A percentile compares a stretch with the other conserved stretches of the same genome.
Conservation (phyloP, 139 green algal genomes). For the Picochlorum sp. region DNA sequence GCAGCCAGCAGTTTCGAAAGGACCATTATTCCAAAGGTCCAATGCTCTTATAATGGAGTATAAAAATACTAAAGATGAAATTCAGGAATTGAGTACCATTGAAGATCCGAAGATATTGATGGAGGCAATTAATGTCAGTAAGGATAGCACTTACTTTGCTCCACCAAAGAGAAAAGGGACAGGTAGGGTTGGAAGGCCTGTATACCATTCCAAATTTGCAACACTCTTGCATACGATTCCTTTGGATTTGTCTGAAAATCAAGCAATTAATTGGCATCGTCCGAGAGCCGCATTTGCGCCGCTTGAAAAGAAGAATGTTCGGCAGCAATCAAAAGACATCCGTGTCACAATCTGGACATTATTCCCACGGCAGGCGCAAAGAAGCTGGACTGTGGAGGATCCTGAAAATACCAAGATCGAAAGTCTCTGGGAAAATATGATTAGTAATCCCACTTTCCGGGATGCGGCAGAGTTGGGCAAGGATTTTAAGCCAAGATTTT, state of each 20-base stretch:
- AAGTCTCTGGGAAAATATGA: neutral
- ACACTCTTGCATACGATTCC: slow-evolving; percentile 14
- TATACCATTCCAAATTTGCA: slow-evolving; percentile 14
- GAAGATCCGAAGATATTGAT: slow-evolving; percentile 9
- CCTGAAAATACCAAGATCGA: neutral
- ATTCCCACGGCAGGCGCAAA: neutral
- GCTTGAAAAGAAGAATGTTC: neutral
- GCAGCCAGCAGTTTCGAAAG: neutral
- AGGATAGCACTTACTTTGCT: slow-evolving; percentile 12
- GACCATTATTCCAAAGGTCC: neutral
- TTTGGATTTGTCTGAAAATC: neutral
- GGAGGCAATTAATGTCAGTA: slow-evolving; percentile 15
- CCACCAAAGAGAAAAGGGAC: slow-evolving; percentile 2
- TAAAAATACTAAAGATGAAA: neutral
- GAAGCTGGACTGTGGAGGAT: neutral
- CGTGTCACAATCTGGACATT: neutral
- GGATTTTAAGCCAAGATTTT: neutral
- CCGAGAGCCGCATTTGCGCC: slow-evolving; percentile 8
- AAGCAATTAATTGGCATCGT: slow-evolving; percentile 6
- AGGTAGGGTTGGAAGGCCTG: neutral
- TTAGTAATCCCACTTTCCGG: neutral
- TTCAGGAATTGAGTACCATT: neutral
- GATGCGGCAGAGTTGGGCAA: neutral
- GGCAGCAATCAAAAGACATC: neutral
- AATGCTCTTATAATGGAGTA: neutral